phyloP scores from a whole-genome alignment of 305 asterid genomes.

The Fraxinus velutina region DNA sequence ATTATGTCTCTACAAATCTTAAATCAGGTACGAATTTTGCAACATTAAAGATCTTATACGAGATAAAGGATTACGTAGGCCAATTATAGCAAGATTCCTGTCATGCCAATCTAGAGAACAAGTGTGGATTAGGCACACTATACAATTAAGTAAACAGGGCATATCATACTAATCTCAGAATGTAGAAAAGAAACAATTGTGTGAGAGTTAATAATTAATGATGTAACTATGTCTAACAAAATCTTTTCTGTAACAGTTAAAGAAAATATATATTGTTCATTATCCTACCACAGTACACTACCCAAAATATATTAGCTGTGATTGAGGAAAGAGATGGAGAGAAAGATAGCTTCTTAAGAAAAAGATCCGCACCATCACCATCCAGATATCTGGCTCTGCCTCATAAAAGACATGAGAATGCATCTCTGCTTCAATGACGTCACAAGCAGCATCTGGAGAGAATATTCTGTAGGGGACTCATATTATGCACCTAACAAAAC shows the following conservation, averaged over 20 bases:
- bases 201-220: not conserved
- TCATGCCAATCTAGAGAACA: slow-evolving; percentile 1
- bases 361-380: slow-evolving; percentile 70
- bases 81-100: not conserved
- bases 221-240: not conserved
- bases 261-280: slow-evolving; percentile 7
- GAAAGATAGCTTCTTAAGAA: slow-evolving; percentile 15
- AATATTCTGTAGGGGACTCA: slow-evolving; percentile 59
- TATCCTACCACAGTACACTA: not conserved
- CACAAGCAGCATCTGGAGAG: slow-evolving; percentile 89
- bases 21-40: not conserved
- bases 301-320: slow-evolving; percentile 10
- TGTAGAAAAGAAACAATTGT: not conserved
- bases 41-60: not conserved
- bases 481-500: slow-evolving; percentile 15
- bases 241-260: not conserved
- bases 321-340: slow-evolving; percentile 6
- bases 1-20: not conserved
- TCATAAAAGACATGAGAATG: slow-evolving; percentile 88
- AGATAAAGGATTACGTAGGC: not conserved
- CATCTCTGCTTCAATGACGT: slow-evolving; percentile 88
- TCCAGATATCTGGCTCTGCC: slow-evolving; percentile 94
- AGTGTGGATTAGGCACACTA: not conserved
- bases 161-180: not conserved
- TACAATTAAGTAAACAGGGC: not conserved